phyloP scores from a whole-genome alignment of 306 rosid genomes.

The Cucumis hystrix region DNA sequence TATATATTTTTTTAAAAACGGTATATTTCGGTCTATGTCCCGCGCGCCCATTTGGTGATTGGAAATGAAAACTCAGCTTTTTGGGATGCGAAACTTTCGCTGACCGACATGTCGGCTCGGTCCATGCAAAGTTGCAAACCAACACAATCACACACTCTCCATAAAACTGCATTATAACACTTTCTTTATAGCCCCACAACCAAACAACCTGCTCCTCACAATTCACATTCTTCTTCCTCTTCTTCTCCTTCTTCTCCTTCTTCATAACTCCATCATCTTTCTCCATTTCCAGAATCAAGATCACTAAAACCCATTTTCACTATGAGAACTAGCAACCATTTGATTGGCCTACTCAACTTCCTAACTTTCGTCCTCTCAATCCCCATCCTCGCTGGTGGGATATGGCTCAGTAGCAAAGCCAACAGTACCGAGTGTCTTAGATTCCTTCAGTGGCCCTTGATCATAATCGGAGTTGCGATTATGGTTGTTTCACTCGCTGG shows the following conservation, averaged over 20 bases:
- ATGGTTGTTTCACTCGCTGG: conserved; percentile 73
- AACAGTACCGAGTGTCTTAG: conserved; percentile 77
- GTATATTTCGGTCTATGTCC: too few relatives aligned
- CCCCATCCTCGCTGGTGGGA: conserved; percentile 83
- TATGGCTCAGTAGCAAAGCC: conserved; percentile 85
- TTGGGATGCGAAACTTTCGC: background rate
- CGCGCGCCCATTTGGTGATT: background rate
- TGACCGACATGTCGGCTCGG: background rate
- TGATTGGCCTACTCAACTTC: conserved; percentile 68
- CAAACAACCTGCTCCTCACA: background rate
- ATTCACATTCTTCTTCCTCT: background rate
- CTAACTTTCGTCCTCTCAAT: conserved; percentile 67
- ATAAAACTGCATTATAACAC: background rate
- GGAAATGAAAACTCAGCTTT: background rate
- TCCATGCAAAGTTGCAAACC: background rate
- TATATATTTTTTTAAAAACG: too few relatives aligned
- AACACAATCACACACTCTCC: background rate
- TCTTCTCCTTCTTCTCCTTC: background rate
- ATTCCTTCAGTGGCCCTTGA: conserved; percentile 92
- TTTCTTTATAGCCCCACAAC: background rate
- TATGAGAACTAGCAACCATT: conserved; percentile 67
- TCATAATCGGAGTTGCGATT: conserved; percentile 50
- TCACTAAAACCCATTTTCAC: background rate
- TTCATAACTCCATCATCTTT: background rate
- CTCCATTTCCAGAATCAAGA: background rate